phyloP scores from a whole-genome alignment of 2,329 filamentous ascomycete species.

The Botrytis tulipae region DNA sequence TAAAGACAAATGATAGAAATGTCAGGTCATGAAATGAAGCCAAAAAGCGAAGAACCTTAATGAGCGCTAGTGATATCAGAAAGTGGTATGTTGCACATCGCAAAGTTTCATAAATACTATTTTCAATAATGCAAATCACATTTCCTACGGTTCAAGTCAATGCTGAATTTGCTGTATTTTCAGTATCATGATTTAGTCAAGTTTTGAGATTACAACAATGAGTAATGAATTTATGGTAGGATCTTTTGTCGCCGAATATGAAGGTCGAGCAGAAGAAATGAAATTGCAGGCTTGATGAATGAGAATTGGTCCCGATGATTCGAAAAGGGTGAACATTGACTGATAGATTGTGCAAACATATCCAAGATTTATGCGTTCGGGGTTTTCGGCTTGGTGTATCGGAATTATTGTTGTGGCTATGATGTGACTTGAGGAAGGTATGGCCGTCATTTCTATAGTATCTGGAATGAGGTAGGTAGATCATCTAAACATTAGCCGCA shows the following conservation, averaged over 20 bases:
- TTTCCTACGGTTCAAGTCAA: background rate
- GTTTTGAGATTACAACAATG: rapidly evolving
- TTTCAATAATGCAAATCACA: background rate
- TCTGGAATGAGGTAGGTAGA: background rate
- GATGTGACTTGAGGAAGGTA: background rate
- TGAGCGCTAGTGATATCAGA: background rate
- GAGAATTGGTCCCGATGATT: background rate
- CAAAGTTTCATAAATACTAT: background rate
- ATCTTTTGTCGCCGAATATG: background rate
- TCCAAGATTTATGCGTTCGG: background rate
- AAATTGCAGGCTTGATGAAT: background rate
- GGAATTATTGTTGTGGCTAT: background rate
- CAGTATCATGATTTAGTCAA: background rate
- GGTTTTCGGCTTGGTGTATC: too few relatives aligned
- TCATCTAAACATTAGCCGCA: background rate
- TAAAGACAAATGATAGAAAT: background rate
- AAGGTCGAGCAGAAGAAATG: background rate
- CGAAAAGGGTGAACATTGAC: background rate
- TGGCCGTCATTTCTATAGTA: background rate
- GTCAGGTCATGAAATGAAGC: background rate
- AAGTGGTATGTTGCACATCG: background rate
- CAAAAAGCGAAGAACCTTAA: background rate
- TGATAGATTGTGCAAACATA: background rate
- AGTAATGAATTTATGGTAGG: too few relatives aligned
- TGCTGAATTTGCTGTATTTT: background rate